Evolutionary conservation across 2,329 filamentous ascomycete genomes (phyloP).

Genomic region (Raffaelea ambrosiae): DNA sequence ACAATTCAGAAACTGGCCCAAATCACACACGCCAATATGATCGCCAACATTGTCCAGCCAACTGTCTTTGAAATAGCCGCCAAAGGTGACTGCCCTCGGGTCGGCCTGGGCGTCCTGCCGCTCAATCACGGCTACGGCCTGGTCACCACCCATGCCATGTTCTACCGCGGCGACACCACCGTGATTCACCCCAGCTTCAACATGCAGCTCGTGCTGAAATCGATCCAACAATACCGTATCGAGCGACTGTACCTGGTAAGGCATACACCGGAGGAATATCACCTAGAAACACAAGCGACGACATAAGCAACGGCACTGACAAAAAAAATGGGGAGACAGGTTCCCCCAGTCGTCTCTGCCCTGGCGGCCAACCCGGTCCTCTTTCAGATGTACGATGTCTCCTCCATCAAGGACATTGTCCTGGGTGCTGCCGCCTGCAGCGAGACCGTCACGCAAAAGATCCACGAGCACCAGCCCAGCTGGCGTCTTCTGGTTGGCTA

Average conservation of each 20-base stretch:
- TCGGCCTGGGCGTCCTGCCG: conserved; percentile 68
- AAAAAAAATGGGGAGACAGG: no score
- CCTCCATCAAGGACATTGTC: no score
- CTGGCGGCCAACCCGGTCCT: no score
- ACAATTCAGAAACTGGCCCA: neutral
- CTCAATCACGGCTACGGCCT: conserved; percentile 89
- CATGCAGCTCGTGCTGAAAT: neutral
- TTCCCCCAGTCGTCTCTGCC: no score
- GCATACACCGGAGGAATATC: no score
- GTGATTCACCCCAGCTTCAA: neutral
- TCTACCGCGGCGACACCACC: neutral
- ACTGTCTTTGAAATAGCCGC: conserved; percentile 35
- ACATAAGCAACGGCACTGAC: no score
- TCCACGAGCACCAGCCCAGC: no score
- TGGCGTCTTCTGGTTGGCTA: no score
- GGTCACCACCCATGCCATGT: neutral
- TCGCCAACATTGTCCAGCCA: conserved; percentile 59
- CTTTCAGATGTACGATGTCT: no score
- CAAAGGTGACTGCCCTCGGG: conserved; percentile 51
- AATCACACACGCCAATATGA: conserved; percentile 60
- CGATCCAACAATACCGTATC: neutral
- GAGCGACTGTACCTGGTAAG: neutral
- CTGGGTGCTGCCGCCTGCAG: no score
- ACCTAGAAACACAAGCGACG: no score
- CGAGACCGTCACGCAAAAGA: no score